Evolutionary conservation across 1,284 basidiomycete species (phyloP).

Genomic region (Sanghuangporus baumii): DNA sequence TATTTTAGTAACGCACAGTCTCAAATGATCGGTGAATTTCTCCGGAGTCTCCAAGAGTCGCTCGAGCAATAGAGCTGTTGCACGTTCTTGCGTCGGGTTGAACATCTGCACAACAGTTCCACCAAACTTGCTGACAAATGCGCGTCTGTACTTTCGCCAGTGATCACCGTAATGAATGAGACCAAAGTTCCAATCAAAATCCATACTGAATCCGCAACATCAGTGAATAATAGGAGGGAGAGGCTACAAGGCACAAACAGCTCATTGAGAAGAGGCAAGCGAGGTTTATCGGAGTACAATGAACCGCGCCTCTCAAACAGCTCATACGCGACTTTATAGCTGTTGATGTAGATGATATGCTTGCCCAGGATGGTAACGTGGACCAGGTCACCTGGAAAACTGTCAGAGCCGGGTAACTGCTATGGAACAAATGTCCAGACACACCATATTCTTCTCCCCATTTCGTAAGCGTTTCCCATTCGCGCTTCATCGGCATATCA

Average conservation of each 20-base stretch:
- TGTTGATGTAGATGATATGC: slow-evolving; percentile 22
- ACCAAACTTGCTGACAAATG: slow-evolving; percentile 25
- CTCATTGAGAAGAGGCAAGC: slow-evolving; percentile 8
- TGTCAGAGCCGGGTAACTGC: not conserved
- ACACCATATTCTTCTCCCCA: slow-evolving; percentile 49
- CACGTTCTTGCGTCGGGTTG: slow-evolving; percentile 21
- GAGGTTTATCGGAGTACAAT: slow-evolving; percentile 23
- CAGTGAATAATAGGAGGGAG: not conserved
- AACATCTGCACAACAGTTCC: slow-evolving; percentile 18
- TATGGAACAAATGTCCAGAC: slow-evolving; percentile 15
- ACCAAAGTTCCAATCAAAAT: slow-evolving; percentile 15
- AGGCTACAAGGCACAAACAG: not conserved
- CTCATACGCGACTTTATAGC: slow-evolving; percentile 20
- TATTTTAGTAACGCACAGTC: slow-evolving; percentile 19
- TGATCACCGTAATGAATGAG: slow-evolving; percentile 23
- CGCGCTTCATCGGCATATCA: slow-evolving; percentile 17
- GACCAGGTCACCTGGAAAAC: slow-evolving; percentile 21
- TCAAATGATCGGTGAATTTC: slow-evolving; percentile 23
- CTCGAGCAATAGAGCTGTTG: slow-evolving; percentile 20
- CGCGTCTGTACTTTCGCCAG: slow-evolving; percentile 24
- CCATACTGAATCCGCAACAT: slow-evolving; percentile 4
- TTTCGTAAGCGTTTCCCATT: slow-evolving; percentile 39
- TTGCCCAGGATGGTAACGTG: slow-evolving; percentile 22
- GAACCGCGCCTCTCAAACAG: slow-evolving; percentile 23
- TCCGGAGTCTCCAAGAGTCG: slow-evolving; percentile 22